phyloP scores from a whole-genome alignment of 495 filamentous ascomycete genomes.

The Aspergillus kassunensis region DNA sequence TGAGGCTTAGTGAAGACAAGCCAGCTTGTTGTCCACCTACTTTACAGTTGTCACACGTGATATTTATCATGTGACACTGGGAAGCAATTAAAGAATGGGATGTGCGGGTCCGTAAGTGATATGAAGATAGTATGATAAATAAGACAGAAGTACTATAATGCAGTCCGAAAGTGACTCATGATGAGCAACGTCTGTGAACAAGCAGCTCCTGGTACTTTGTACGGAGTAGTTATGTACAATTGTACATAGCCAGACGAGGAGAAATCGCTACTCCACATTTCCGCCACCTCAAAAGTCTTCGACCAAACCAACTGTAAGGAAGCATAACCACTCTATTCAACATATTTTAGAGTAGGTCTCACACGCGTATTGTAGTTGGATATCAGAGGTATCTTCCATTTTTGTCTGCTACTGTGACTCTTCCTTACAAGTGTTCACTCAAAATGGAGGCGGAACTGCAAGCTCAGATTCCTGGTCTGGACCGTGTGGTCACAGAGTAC shows the following conservation, averaged over 20 bases:
- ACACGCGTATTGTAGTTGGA: not conserved
- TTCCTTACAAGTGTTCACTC: not conserved
- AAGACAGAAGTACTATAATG: too few relatives aligned
- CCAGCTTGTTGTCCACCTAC: too few relatives aligned
- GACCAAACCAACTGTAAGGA: not conserved
- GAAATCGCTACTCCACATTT: conserved; percentile 8
- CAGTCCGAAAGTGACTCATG: too few relatives aligned
- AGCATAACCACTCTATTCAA: not conserved
- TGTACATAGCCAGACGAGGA: too few relatives aligned
- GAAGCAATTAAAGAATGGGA: too few relatives aligned
- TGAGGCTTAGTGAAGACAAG: too few relatives aligned
- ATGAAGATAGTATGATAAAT: too few relatives aligned
- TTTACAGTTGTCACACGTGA: too few relatives aligned
- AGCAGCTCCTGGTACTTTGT: not conserved
- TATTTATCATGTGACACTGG: too few relatives aligned
- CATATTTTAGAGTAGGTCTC: not conserved
- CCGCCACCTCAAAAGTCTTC: conserved; percentile 13
- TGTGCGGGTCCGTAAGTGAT: too few relatives aligned
- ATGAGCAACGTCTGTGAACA: too few relatives aligned
- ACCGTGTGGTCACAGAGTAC: conserved; percentile 88
- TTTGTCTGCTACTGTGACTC: not conserved
- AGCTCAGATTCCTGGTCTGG: conserved; percentile 79
- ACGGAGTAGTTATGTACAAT: too few relatives aligned
- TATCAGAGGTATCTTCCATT: not conserved
- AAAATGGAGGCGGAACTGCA: conserved; percentile 90